Conservation (phyloP, 2,329 filamentous ascomycete genomes). For the Fusarium sp. region DNA sequence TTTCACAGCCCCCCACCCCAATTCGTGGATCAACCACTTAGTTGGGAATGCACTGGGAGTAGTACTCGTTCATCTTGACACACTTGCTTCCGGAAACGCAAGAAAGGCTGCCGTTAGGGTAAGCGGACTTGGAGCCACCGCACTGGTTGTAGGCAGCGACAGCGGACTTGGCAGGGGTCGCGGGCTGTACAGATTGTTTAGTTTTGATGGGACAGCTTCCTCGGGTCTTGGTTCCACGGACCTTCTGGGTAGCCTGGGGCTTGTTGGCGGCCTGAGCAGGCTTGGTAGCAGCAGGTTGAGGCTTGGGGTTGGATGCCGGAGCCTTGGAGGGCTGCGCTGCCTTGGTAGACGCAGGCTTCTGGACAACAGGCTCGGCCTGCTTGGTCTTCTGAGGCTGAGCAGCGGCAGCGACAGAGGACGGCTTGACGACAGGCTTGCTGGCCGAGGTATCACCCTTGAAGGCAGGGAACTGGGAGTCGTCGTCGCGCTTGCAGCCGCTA, state of each 20-base stretch:
- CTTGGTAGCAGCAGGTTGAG: conserved; percentile 17
- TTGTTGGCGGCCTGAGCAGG: conserved; percentile 11
- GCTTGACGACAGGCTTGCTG: conserved; percentile 19
- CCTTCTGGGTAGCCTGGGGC: conserved; percentile 26
- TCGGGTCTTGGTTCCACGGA: conserved; percentile 27
- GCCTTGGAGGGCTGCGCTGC: conserved; percentile 4
- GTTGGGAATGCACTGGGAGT: conserved; percentile 46
- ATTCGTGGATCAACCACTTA: conserved; percentile 29
- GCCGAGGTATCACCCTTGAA: conserved; percentile 32
- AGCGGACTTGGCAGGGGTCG: conserved; percentile 18
- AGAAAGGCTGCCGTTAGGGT: conserved; percentile 39
- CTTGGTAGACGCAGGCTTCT: conserved; percentile 29
- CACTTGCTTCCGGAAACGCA: conserved; percentile 44
- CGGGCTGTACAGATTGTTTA: conserved; percentile 23
- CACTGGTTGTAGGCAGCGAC: conserved; percentile 40
- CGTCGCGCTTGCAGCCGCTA: conserved; percentile 53
- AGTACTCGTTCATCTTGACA: conserved; percentile 44
- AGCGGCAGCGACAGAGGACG: conserved; percentile 5
- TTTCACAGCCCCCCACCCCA: neutral
- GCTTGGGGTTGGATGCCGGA: neutral
- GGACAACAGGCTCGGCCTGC: conserved; percentile 18
- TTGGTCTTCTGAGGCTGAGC: conserved; percentile 24
- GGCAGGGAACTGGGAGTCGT: conserved; percentile 49
- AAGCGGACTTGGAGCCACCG: conserved; percentile 40
- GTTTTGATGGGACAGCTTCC: conserved; percentile 33